Evolutionary conservation across 2,329 filamentous ascomycete species (phyloP), one percentile per base, ranked within the genome.

Genomic region (Fusarium abutilonis): DNA sequence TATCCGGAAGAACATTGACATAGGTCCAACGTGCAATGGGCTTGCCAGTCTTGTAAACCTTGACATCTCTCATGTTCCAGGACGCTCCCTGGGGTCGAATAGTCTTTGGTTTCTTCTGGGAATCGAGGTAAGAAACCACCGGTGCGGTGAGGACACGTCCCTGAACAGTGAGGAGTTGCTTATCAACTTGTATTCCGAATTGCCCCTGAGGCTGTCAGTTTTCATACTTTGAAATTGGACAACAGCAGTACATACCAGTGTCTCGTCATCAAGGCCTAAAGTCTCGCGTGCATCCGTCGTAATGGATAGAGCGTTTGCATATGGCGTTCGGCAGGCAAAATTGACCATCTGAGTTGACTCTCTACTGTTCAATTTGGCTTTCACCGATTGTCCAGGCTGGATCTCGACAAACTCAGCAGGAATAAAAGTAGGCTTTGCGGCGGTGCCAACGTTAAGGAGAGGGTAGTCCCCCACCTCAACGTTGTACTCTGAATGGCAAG

Each of bases 261-360:
- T 60, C 35, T 79, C 80, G 2, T 76, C 73, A 39, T 86, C 82
- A 3, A 92, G 79, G 2, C 83, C 83, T 19, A 94, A 79, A 6
- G 86, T 77, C 15, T 77, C 61, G 21, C 86, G 81, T 3, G 85
- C 89, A 9, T 82, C 80, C 0, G 73, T 80, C 2, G 83, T 80
- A 66, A 95, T 89, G 0, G 88, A 89, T 1, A 80, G 71, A 0
- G 88, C 90, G 63, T 94, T 96, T 6, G 82, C 77, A 2, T 81
- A 80, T 0, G 91, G 91, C 0, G 77, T 77, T 4, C 89, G 83
- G 52, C 89, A 91, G 2, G 92, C 89, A 71, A 92, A 91, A 1
- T 77, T 76, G 41, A 94, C 86, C 91, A 95, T 93, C 1, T 77
- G 69, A 0, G 82, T 79, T 0, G 89, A 90, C 70, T 94, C 89